These are phyloP conservation scores for Amauroascus niger DNA, from an alignment of 2,329 filamentous ascomycete species.

Conservation along the genomic window DNA sequence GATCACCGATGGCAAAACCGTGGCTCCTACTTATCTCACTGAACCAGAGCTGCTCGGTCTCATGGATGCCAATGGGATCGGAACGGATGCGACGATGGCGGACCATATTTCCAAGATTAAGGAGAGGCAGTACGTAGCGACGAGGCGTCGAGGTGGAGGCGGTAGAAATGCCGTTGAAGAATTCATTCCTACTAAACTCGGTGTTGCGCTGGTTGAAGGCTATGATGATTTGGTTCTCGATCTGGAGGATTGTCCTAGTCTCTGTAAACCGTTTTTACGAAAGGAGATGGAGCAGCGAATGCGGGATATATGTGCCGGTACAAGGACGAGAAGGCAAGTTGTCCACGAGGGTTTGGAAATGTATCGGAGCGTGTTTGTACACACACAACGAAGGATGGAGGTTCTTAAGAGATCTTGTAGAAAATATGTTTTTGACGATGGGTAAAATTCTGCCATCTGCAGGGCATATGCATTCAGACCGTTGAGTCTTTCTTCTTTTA, in stretches of 20 bases:
- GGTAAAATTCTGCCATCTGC: not conserved
- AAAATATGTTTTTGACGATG: conserved; percentile 42
- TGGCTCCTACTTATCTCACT: conserved; percentile 73
- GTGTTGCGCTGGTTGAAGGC: conserved; percentile 82
- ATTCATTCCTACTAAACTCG: conserved; percentile 85
- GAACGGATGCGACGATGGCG: conserved; percentile 97
- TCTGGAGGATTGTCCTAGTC: conserved; percentile 51
- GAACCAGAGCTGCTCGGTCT: conserved; percentile 91
- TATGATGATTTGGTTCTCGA: conserved; percentile 93
- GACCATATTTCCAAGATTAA: conserved; percentile 97
- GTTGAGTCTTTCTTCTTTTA: too few species aligned
- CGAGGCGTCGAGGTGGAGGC: conserved; percentile 44
- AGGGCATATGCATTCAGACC: not conserved
- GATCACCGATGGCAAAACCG: conserved; percentile 85
- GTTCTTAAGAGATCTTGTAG: conserved; percentile 50
- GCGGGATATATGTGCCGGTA: conserved; percentile 91
- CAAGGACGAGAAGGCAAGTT: conserved; percentile 61
- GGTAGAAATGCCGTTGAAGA: conserved; percentile 55
- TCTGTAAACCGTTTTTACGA: conserved; percentile 89
- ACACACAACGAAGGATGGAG: conserved; percentile 66
- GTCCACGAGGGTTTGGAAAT: conserved; percentile 74
- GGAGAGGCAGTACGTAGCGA: conserved; percentile 72
- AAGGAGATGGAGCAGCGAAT: conserved; percentile 98
- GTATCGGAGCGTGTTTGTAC: conserved; percentile 77
- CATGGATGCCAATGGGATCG: conserved; percentile 98